Conservation (phyloP, 768 basidiomycete species). For the Clitopilus hobsonii region DNA sequence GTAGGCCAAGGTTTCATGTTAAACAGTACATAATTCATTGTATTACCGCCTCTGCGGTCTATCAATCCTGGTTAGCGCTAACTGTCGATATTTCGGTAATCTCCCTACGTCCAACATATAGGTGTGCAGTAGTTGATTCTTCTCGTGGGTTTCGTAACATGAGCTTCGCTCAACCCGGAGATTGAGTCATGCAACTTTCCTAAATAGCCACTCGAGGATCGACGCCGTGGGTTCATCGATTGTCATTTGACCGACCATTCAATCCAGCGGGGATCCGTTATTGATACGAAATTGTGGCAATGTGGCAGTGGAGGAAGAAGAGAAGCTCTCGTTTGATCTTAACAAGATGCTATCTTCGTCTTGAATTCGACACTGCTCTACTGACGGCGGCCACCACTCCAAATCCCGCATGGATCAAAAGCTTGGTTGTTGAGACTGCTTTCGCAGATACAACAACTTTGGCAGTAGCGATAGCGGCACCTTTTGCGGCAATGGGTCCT, state of each 20-base stretch:
- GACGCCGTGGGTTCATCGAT: background rate
- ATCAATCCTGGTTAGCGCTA: no score
- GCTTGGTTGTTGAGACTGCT: background rate
- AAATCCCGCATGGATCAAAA: background rate
- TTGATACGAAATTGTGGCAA: background rate
- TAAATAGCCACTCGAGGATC: background rate
- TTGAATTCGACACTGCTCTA: background rate
- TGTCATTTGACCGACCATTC: background rate
- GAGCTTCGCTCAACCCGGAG: no score
- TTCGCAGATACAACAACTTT: no score
- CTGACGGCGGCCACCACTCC: background rate
- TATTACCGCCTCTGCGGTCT: no score
- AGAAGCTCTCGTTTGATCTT: background rate
- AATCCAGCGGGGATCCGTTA: background rate
- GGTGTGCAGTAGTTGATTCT: no score
- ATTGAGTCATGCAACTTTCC: no score
- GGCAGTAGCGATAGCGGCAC: background rate
- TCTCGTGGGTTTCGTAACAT: no score
- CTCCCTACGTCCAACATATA: no score
- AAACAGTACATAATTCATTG: background rate
- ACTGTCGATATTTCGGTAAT: no score
- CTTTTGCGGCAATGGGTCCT: slow-evolving; percentile 3
- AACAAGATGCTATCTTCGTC: background rate
- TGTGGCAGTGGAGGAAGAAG: background rate
- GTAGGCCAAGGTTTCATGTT: background rate